Evolutionary conservation across 352 stramenopile species (phyloP).

Genomic region (Globisporangium spinosum): DNA sequence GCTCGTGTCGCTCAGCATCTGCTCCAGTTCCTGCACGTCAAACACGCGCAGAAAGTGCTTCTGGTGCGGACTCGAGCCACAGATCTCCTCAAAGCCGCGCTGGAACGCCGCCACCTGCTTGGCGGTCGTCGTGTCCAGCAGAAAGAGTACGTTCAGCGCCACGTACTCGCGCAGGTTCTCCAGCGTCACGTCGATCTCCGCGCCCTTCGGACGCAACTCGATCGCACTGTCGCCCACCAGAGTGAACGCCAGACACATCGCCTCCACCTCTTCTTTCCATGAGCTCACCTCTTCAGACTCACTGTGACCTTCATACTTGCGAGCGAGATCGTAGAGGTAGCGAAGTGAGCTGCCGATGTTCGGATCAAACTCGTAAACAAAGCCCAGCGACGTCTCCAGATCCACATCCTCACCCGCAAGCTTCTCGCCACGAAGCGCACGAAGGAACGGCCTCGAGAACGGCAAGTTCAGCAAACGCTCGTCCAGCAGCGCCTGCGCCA

Average conservation of each 20-base stretch:
- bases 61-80: conserved; percentile 25
- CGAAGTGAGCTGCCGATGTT: conserved; percentile 58
- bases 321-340: conserved; percentile 43
- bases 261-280: conserved; percentile 40
- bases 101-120: conserved; percentile 63
- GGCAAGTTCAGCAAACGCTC: conserved; percentile 80
- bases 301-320: conserved; percentile 6
- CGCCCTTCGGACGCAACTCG: conserved; percentile 43
- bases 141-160: conserved; percentile 37
- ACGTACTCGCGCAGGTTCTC: conserved; percentile 57
- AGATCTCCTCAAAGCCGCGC: conserved; percentile 67
- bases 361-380: conserved; percentile 66
- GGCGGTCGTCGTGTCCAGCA: conserved; percentile 63
- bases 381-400: conserved; percentile 48
- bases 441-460: conserved; percentile 70
- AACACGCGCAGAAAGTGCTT: conserved; percentile 51
- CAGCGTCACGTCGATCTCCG: conserved; percentile 41
- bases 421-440: conserved; percentile 47
- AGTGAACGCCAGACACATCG: conserved; percentile 74
- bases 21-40: conserved; percentile 58
- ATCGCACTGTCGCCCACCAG: conserved; percentile 64
- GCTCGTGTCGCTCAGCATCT: conserved; percentile 52
- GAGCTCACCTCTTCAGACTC: conserved; percentile 20
- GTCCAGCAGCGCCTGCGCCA: conserved; percentile 77
- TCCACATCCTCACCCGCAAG: conserved; percentile 42